Percentiles rank a stretch among this genome's conserved stretches.
Conservation (phyloP, 2,329 filamentous ascomycete species). For the Fusarium torulosum region DNA sequence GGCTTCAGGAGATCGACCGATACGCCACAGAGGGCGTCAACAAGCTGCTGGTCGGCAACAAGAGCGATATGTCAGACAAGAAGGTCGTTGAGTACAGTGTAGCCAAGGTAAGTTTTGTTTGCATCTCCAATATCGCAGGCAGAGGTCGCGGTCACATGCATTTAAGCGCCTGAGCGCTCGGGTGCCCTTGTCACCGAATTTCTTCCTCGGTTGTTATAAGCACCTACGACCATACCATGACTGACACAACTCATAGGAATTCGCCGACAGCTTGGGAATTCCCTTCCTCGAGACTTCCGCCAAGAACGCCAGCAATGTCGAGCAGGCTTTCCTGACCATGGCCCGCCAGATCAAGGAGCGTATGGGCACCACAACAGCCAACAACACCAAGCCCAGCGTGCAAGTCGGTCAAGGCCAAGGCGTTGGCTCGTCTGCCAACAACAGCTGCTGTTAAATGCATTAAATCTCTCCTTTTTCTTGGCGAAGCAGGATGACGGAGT, state of each 20-base stretch:
- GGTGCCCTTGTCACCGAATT: constrained; percentile 22
- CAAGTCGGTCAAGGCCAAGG: constrained; percentile 96
- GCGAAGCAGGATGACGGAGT: constrained; percentile 49
- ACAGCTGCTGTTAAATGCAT: constrained; percentile 85
- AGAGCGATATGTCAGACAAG: constrained; percentile 99
- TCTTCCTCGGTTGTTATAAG: constrained; percentile 15
- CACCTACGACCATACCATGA: neutral
- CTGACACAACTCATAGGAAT: constrained; percentile 74
- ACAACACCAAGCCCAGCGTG: constrained; percentile 98
- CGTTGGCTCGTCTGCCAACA: constrained; percentile 86
- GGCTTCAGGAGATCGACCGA: constrained; percentile 99
- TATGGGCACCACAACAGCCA: constrained; percentile 94
- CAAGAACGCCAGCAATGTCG: constrained; percentile 99
- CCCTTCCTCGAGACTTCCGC: constrained; percentile 99
- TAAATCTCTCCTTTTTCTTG: constrained; percentile 38
- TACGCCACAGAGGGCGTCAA: constrained; percentile 99
- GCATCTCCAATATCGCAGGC: constrained; percentile 8
- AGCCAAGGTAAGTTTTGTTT: constrained; percentile 80
- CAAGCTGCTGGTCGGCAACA: constrained; percentile 99
- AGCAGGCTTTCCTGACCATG: constrained; percentile 99
- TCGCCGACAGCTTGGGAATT: constrained; percentile 97
- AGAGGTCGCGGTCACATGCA: constrained; percentile 40
- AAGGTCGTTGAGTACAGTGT: constrained; percentile 99
- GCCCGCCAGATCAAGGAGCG: constrained; percentile 99
- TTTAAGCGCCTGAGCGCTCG: constrained; percentile 24